Evolutionary conservation across 148 eudicot genomes (phyloP), one percentile per base, ranked within the genome.

Genomic region (Heliamphora exappendiculata): DNA sequence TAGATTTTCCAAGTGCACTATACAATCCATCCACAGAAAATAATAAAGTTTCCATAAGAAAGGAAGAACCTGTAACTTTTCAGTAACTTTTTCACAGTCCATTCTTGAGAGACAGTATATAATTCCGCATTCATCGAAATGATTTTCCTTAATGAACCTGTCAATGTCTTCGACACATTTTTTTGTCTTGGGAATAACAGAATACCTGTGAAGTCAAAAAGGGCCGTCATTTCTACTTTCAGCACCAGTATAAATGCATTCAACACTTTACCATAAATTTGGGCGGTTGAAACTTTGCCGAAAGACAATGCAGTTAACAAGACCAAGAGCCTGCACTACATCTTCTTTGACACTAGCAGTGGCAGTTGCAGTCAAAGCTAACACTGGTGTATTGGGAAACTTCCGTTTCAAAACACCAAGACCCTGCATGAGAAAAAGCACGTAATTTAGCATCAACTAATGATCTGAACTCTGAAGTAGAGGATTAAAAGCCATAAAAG

Each of bases 281-380:
- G 99, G 93, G 20, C 99, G 98, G 77, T 95, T 95, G 78, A 95
- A 95, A 86, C 99, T 95, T 82, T 95, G 99, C 49, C 97, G 86
- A 75, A 95, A 95, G 74, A 95, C 82, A 81, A 95, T 82, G 84
- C 99, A 95, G 75, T 95, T 88, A 65, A 86, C 83, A 66, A 95
- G 98, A 80, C 98, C 99, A 76, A 95, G 98, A 77, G 99, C 99
- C 81, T 93, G 99, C 82, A 95, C 99, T 78, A 95, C 99, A 89
- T 95, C 99, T 79, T 95, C 99, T 83, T 93, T 95, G 34, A 95
- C 99, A 79, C 96, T 95, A 69, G 89, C 84, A 62, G 99, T 95
- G 66, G 99, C 99, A 53, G 99, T 95, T 41, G 99, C 99, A 74
- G 99, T 95, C 82, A 95, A 87, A 81, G 99, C 99, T 81, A 95